phyloP scores from a whole-genome alignment of 208 protist species.

The Trichomonas tenax region DNA sequence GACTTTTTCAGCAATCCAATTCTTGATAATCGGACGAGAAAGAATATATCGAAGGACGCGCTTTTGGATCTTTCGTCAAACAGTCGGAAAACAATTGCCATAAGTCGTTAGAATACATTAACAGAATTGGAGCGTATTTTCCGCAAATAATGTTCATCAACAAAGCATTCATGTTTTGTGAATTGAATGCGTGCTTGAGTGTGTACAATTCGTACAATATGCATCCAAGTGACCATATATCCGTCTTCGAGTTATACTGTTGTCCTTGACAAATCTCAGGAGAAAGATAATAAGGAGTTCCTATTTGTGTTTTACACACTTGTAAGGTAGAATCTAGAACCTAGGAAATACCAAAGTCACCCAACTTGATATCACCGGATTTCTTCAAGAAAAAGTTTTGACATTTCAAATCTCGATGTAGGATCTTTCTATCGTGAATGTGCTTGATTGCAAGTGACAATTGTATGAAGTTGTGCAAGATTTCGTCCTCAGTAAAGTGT shows the following conservation, averaged over 20 bases:
- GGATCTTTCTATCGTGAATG: slow-evolving; percentile 47
- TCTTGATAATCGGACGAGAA: neutral
- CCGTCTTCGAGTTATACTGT: slow-evolving; percentile 18
- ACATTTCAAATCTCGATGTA: slow-evolving; percentile 48
- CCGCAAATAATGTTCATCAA: neutral
- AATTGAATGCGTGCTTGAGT: neutral
- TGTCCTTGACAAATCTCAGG: slow-evolving; percentile 28
- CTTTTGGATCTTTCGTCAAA: neutral
- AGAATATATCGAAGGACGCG: neutral
- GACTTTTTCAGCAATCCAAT: neutral
- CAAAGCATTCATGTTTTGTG: neutral
- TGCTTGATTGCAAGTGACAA: slow-evolving; percentile 46
- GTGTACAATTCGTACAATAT: slow-evolving; percentile 9
- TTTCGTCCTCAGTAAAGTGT: neutral
- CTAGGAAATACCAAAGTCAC: slow-evolving; percentile 22
- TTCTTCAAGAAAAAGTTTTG: slow-evolving; percentile 23
- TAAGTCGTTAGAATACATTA: neutral
- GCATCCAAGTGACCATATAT: slow-evolving; percentile 17
- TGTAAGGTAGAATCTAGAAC: neutral
- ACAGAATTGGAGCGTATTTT: neutral
- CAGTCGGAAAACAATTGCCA: neutral
- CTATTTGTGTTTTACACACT: neutral
- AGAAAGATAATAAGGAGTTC: slow-evolving; percentile 28
- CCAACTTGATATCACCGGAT: slow-evolving; percentile 17
- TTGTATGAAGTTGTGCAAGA: slow-evolving; percentile 31